phyloP scores from a whole-genome alignment of 345 rosid genomes.

The Melaleuca alternifolia region DNA sequence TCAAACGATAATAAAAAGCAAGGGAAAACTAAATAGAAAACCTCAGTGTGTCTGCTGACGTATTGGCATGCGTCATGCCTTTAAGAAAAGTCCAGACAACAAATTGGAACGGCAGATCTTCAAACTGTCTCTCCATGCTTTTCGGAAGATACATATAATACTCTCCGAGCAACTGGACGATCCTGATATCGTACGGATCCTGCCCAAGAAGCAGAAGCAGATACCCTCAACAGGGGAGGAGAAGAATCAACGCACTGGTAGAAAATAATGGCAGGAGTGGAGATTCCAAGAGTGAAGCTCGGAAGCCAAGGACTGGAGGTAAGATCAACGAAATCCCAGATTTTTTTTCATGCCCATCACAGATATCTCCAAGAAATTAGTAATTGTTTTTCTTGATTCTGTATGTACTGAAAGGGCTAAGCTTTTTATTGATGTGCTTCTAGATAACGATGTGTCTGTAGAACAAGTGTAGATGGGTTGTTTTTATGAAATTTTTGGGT shows the following conservation, averaged over 20 bases:
- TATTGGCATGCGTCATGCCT: background rate
- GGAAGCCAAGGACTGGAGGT: constrained; percentile 43
- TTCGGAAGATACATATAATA: background rate
- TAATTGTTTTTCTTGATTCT: background rate
- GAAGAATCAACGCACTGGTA: background rate
- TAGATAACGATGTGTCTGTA: background rate
- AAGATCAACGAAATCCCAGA: background rate
- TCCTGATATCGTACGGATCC: too few species aligned
- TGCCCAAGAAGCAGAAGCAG: background rate
- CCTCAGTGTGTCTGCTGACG: background rate
- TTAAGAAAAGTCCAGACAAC: background rate
- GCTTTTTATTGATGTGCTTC: background rate
- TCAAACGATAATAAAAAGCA: background rate
- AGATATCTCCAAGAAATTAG: background rate
- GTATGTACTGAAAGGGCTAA: background rate
- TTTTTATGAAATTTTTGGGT: background rate
- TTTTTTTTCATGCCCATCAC: background rate
- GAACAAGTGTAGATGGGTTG: background rate
- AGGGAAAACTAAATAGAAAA: background rate
- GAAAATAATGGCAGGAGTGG: constrained; percentile 4
- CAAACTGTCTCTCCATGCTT: background rate
- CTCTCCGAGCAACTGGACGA: background rate
- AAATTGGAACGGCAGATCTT: background rate
- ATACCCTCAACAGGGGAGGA: background rate
- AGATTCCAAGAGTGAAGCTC: constrained; percentile 24